Conservation (phyloP, 2,329 filamentous ascomycete species). For the Colletotrichum abscissum region DNA sequence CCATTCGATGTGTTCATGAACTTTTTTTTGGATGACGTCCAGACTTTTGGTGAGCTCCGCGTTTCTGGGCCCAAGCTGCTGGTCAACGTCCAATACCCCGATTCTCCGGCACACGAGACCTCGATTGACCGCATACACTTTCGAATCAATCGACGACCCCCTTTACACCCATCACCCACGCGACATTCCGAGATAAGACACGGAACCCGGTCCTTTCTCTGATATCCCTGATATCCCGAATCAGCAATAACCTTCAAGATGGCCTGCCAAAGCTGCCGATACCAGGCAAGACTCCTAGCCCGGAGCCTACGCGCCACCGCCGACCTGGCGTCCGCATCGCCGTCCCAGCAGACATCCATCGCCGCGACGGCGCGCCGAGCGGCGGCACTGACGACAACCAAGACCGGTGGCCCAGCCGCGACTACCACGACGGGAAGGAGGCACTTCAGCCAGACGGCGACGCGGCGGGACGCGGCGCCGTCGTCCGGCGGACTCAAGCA, state of each 20-base stretch:
- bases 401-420: neutral
- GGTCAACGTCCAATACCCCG: conserved; percentile 1
- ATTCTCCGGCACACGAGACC: neutral
- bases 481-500: conserved; percentile 20
- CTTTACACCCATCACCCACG: neutral
- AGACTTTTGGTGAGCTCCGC: conserved; percentile 26
- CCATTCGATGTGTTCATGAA: conserved; percentile 36
- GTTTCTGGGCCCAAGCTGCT: conserved; percentile 14
- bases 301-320: conserved; percentile 39
- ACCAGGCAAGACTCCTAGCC: conserved; percentile 54
- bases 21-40: conserved; percentile 38
- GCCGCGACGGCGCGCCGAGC: conserved; percentile 8
- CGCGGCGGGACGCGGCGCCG: conserved; percentile 35
- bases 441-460: conserved; percentile 49
- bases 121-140: neutral
- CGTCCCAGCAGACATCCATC: conserved; percentile 9
- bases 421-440: conserved; percentile 40
- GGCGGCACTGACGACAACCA: conserved; percentile 2
- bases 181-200: neutral
- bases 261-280: conserved; percentile 61
- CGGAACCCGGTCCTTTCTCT: neutral
- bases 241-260: conserved; percentile 45
- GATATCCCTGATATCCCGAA: neutral
- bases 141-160: neutral
- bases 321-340: conserved; percentile 28